These are phyloP conservation scores for Lichenothelia convexa DNA, from an alignment of 495 filamentous ascomycete species.

Conservation along the genomic window DNA sequence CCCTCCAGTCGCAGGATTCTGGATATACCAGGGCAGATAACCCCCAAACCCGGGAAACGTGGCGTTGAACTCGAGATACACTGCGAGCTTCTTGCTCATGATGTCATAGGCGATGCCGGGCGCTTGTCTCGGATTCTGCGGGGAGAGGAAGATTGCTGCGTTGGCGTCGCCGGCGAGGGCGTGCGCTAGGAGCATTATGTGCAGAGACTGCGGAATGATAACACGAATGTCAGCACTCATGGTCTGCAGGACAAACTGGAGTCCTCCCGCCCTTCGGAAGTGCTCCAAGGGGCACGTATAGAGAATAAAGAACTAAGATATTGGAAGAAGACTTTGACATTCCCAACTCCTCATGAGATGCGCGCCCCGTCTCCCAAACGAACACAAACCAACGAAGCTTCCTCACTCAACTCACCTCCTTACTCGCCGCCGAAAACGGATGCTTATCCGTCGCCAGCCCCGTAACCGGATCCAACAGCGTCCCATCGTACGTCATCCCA, in stretches of 20 bases:
- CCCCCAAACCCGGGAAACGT: constrained; percentile 23
- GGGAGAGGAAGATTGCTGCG: constrained; percentile 18
- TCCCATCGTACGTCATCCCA: constrained; percentile 23
- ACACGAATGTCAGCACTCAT: background rate
- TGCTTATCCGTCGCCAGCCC: constrained; percentile 18
- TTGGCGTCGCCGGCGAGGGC: constrained; percentile 15
- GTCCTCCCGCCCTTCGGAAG: no score
- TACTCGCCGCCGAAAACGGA: constrained; percentile 23
- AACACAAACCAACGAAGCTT: background rate
- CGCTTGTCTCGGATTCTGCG: constrained; percentile 7
- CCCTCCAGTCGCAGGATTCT: constrained; percentile 9
- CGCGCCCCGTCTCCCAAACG: background rate
- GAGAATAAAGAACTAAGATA: no score
- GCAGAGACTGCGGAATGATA: constrained; percentile 6
- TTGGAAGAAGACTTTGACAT: no score
- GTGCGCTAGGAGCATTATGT: constrained; percentile 23
- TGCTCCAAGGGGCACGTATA: no score
- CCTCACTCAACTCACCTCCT: constrained; percentile 10
- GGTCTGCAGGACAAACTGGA: no score
- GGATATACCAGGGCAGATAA: constrained; percentile 19
- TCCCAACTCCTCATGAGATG: no score
- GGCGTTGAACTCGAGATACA: constrained; percentile 21
- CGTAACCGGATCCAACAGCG: constrained; percentile 18
- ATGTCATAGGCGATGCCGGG: constrained; percentile 17
- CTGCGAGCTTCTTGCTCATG: constrained; percentile 19